These are phyloP conservation scores for Capsella bursapastoris DNA, from an alignment of 345 rosid genomes.

Conservation along the genomic window DNA sequence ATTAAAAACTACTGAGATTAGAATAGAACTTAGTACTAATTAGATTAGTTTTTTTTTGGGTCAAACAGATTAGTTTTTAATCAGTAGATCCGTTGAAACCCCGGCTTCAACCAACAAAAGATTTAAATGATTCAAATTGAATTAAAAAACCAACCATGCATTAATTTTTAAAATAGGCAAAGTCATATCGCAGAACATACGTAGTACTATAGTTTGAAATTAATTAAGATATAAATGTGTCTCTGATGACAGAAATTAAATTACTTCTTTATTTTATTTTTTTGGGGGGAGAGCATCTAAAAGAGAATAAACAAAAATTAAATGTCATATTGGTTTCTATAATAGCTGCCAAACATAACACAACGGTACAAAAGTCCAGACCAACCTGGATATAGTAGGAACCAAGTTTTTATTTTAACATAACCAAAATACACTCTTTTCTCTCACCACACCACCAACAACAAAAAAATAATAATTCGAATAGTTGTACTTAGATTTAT, in stretches of 20 bases:
- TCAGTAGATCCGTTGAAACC: slow-evolving; percentile 39
- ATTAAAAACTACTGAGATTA: slow-evolving; percentile 1
- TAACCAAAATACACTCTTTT: slow-evolving; percentile 13
- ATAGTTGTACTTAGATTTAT: not conserved
- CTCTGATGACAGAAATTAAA: slow-evolving; percentile 34
- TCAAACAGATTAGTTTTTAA: not conserved
- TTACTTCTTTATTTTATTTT: not conserved
- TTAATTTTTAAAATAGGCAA: not conserved
- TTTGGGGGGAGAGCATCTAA: slow-evolving; percentile 10
- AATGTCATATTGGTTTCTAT: slow-evolving; percentile 33
- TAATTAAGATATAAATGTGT: slow-evolving; percentile 27
- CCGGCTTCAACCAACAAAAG: not conserved
- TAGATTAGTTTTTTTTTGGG: not conserved
- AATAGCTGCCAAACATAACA: slow-evolving; percentile 37
- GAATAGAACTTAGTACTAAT: not conserved
- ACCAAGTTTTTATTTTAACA: slow-evolving; percentile 37
- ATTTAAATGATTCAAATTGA: not conserved
- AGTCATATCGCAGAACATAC: not conserved
- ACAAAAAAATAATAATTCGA: not conserved
- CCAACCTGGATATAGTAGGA: slow-evolving; percentile 50
- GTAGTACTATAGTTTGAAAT: not conserved
- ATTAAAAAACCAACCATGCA: not conserved
- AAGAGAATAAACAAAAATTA: slow-evolving; percentile 21
- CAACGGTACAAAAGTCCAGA: slow-evolving; percentile 44
- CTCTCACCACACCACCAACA: not conserved